phyloP scores from a whole-genome alignment of 2,329 filamentous ascomycete species.

The Cordyceps fumosorosea region DNA sequence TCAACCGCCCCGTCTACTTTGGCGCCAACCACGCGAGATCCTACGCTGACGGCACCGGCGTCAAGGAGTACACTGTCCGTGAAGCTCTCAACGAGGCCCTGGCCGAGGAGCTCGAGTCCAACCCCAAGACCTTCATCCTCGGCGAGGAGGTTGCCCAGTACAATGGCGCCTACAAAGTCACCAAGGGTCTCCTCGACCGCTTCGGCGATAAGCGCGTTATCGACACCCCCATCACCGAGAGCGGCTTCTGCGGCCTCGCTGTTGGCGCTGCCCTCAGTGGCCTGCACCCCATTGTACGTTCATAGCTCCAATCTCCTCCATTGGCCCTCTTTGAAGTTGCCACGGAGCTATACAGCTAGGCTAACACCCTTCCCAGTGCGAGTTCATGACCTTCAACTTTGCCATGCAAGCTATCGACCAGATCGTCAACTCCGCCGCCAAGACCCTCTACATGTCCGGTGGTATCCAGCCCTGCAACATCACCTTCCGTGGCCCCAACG shows the following conservation, averaged over 20 bases:
- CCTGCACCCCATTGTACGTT: slow-evolving; percentile 82
- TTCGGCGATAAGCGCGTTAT: slow-evolving; percentile 98
- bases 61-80: slow-evolving; percentile 93
- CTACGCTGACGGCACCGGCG: slow-evolving; percentile 52
- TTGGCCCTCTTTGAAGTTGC: background rate
- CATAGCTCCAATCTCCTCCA: background rate
- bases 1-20: slow-evolving; percentile 32
- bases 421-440: slow-evolving; percentile 97
- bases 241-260: slow-evolving; percentile 87
- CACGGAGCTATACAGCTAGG: background rate
- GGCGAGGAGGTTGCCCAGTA: slow-evolving; percentile 99
- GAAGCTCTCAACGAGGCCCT: slow-evolving; percentile 97
- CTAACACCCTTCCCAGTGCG: slow-evolving; percentile 53
- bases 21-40: slow-evolving; percentile 33
- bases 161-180: slow-evolving; percentile 99
- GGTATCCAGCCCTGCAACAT: slow-evolving; percentile 99
- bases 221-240: slow-evolving; percentile 97
- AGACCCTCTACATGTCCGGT: slow-evolving; percentile 99
- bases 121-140: slow-evolving; percentile 90
- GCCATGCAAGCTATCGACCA: slow-evolving; percentile 99
- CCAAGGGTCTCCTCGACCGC: slow-evolving; percentile 91
- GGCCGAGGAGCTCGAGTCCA: slow-evolving; percentile 90
- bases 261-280: slow-evolving; percentile 93
- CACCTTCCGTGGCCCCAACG: slow-evolving; percentile 98
- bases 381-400: slow-evolving; percentile 99